Evolutionary conservation across 2,329 filamentous ascomycete genomes (phyloP).

Genomic region (Exophiala sp.): DNA sequence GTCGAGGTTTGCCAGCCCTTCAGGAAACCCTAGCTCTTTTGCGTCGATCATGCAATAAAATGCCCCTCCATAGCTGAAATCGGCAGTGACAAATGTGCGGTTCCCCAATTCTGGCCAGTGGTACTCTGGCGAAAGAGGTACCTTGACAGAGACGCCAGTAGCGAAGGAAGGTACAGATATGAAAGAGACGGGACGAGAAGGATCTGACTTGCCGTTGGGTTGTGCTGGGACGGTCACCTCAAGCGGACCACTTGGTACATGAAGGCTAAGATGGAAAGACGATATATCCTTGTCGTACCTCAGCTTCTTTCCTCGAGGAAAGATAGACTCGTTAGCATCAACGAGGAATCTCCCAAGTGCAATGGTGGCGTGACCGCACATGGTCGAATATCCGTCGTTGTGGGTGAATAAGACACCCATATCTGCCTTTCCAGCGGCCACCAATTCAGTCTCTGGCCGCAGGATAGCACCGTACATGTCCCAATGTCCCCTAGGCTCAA

Average conservation of each 20-base stretch:
- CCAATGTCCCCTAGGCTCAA: conserved; percentile 49
- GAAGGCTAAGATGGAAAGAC: conserved; percentile 37
- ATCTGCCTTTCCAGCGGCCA: conserved; percentile 40
- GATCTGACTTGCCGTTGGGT: conserved; percentile 34
- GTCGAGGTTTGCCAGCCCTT: conserved; percentile 28
- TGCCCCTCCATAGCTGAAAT: conserved; percentile 44
- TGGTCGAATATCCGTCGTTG: conserved; percentile 49
- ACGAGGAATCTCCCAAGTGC: conserved; percentile 46
- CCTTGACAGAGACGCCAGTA: conserved; percentile 31
- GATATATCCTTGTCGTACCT: conserved; percentile 28
- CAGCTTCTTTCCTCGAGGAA: conserved; percentile 34
- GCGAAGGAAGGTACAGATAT: conserved; percentile 44
- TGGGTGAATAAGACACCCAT: conserved; percentile 49
- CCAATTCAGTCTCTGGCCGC: conserved; percentile 41
- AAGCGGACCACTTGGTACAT: conserved; percentile 47
- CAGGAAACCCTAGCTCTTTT: conserved; percentile 39
- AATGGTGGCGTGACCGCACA: conserved; percentile 53
- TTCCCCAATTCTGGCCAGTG: conserved; percentile 40
- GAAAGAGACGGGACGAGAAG: conserved; percentile 39
- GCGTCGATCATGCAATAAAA: conserved; percentile 43
- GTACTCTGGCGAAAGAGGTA: conserved; percentile 32
- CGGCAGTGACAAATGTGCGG: conserved; percentile 2
- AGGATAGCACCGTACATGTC: conserved; percentile 54
- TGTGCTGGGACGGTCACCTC: conserved; percentile 39
- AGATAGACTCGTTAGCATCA: conserved; percentile 44